Conservation (phyloP, 305 asterid species). For the Ilex paraguariensis region DNA sequence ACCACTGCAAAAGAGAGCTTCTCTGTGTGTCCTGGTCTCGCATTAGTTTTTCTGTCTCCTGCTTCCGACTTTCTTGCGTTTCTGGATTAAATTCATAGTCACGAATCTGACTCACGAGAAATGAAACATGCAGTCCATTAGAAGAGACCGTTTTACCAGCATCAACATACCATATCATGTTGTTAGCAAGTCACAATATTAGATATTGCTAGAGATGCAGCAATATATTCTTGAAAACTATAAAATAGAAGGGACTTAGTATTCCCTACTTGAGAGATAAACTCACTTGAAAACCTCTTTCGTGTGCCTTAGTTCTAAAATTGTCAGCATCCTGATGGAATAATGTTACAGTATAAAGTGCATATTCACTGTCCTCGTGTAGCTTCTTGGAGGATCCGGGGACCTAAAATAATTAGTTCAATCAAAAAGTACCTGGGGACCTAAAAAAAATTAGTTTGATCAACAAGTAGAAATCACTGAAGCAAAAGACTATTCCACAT, state of each 20-base stretch:
- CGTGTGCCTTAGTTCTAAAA: constrained; percentile 86
- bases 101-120: constrained; percentile 51
- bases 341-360: constrained; percentile 78
- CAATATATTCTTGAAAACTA: not conserved
- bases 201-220: not conserved
- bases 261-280: not conserved
- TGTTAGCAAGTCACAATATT: too few species aligned
- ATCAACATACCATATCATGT: not conserved
- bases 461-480: constrained; percentile 12
- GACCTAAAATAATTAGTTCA: constrained; percentile 58
- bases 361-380: constrained; percentile 91
- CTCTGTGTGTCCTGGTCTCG: constrained; percentile 83
- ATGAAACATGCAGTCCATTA: constrained; percentile 19
- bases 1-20: constrained; percentile 89
- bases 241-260: too few species aligned
- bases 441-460: constrained; percentile 23
- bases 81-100: constrained; percentile 84
- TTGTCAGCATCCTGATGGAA: constrained; percentile 96
- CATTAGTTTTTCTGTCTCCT: constrained; percentile 76
- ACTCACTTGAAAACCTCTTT: constrained; percentile 84
- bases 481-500: constrained; percentile 2
- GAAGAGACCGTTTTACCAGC: constrained; percentile 16
- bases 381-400: constrained; percentile 97
- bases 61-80: constrained; percentile 83
- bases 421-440: constrained; percentile 69